A percentile compares a stretch with the other conserved stretches of the same genome.
Evolutionary conservation across 2,329 filamentous ascomycete genomes (phyloP).

Genomic region (Ciborinia camelliae): DNA sequence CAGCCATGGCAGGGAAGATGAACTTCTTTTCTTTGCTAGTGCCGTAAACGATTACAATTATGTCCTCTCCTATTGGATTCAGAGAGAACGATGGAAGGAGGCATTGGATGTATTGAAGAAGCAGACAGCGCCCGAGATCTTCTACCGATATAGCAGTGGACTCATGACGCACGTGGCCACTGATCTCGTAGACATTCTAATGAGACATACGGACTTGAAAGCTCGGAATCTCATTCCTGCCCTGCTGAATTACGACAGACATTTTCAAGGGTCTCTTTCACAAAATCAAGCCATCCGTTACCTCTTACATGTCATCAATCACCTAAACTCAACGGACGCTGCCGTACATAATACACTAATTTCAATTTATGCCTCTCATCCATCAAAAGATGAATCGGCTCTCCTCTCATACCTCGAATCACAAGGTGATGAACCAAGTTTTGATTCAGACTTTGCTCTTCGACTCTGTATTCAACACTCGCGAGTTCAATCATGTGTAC

Average conservation of each 20-base stretch:
- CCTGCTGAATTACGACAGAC: conserved; percentile 87
- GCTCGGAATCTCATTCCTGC: conserved; percentile 88
- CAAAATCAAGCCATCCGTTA: conserved; percentile 94
- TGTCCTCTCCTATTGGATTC: conserved; percentile 94
- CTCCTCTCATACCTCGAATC: conserved; percentile 86
- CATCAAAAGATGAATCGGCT: conserved; percentile 77
- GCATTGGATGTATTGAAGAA: conserved; percentile 85
- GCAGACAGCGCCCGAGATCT: conserved; percentile 87
- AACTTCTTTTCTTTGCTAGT: conserved; percentile 87
- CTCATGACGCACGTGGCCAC: conserved; percentile 84
- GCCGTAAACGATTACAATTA: conserved; percentile 90
- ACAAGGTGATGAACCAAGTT: conserved; percentile 80
- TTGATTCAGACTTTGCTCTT: conserved; percentile 94
- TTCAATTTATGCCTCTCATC: conserved; percentile 87
- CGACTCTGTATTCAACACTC: conserved; percentile 93
- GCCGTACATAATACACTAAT: conserved; percentile 97
- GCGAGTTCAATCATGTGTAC: conserved; percentile 88
- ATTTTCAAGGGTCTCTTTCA: conserved; percentile 60
- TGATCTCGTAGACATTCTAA: conserved; percentile 90
- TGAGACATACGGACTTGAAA: conserved; percentile 83
- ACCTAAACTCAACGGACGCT: conserved; percentile 73
- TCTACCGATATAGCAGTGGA: conserved; percentile 96
- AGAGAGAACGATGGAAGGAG: conserved; percentile 87
- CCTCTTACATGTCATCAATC: conserved; percentile 87
- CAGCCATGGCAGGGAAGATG: conserved; percentile 90